Base-by-base conservation (phyloP, 441 rosid species). In the Erysimum cheiri region DNA sequence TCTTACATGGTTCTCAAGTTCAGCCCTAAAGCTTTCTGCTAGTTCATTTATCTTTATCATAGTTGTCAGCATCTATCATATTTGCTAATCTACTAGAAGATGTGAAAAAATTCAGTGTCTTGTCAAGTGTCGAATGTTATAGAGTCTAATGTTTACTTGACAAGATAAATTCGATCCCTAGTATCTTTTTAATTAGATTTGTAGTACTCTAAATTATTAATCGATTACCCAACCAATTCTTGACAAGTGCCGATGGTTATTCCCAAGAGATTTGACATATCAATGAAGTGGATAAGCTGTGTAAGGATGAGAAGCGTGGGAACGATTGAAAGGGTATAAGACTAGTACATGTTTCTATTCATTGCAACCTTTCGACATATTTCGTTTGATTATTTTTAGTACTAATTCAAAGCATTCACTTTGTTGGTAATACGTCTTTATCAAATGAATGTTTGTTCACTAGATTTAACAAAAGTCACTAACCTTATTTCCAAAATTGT, bases 251-350 rank as follows among this genome's bases (percentile, higher is more conserved):
- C 12, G 1, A 35, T 29, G 70, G 32, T 57, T 29, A 50, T 46
- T 64, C 62, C 47, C 67, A 50, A 31, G 56, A 54, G 47, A 60
- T 69, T 67, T 72, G 73, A 57, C 60, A 63, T 36, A 22, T 41
- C 54, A 53, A 53, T 47, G 75, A 60, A 70, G 67, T 64, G 82
- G 89, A 87, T 87, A 83, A 85, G 89, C 76, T 22, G 70, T 64
- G 91, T 81, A 85, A 84, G 89, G 89, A 82, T 75, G 87, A 80
- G 88, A 85, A 71, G 49, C 6, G 6, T 73, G 61, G 67, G 49
- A 66, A 73, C 11, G 59, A 37, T 56, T 72, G 52, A 47, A 64
- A 65, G 49, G 4, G 31, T 58, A 9, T 40, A 12, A 40, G 19
- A 48, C 17, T 15, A 15, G 31, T 48, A 32, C 33, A 35, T 58